These are phyloP conservation scores for Samsoniella hepiali DNA, from an alignment of 2,329 filamentous ascomycete genomes.

Conservation along the genomic window DNA sequence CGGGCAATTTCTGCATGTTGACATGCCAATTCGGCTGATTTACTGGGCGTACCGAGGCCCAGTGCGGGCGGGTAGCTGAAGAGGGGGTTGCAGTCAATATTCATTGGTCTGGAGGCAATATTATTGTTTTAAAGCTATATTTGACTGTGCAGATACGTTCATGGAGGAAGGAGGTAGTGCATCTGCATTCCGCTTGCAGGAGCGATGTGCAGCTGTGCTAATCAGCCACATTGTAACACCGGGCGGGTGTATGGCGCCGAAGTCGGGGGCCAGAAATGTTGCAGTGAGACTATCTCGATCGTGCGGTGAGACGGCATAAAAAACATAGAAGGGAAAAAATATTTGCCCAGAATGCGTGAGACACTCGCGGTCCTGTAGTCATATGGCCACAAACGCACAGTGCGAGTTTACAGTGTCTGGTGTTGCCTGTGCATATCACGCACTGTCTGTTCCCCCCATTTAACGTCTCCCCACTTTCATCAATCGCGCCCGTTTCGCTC, in stretches of 20 bases:
- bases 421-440: too few relatives aligned
- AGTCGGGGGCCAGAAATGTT: not conserved
- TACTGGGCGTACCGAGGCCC: not conserved
- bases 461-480: conserved; percentile 3
- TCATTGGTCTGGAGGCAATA: too few relatives aligned
- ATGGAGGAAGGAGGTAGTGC: not conserved
- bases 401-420: not conserved
- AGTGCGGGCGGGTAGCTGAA: not conserved
- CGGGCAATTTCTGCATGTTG: too few relatives aligned
- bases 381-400: not conserved
- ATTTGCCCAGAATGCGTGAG: not conserved
- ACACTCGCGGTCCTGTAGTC: not conserved
- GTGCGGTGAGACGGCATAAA: too few relatives aligned
- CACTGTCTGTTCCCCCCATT: conserved; percentile 1
- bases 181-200: not conserved
- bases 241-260: not conserved
- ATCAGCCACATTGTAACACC: not conserved
- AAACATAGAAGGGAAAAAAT: not conserved
- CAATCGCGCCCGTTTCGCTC: conserved; percentile 5
- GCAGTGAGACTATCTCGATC: not conserved
- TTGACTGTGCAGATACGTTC: not conserved
- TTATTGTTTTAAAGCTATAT: not conserved
- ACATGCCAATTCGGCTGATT: not conserved
- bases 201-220: not conserved
- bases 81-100: too few relatives aligned